Evolutionary conservation across 2,329 filamentous ascomycete genomes (phyloP).

Genomic region (Paecilomyces sp.): DNA sequence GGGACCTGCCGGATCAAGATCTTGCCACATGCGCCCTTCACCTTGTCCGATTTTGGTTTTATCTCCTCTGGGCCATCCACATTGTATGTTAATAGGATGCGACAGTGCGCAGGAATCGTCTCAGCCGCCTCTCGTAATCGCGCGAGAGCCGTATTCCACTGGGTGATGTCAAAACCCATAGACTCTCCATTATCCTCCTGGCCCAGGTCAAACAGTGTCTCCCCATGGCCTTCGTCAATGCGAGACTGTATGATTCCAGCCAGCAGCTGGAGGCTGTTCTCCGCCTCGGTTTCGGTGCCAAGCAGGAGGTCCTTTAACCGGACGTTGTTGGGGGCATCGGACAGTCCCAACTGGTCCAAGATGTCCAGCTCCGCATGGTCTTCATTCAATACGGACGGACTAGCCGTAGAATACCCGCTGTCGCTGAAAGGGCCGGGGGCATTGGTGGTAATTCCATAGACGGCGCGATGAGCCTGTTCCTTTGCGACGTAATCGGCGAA

Average conservation of each 20-base stretch:
- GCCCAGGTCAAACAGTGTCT: slow-evolving; percentile 86
- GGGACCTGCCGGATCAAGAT: slow-evolving; percentile 72
- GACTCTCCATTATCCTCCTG: slow-evolving; percentile 83
- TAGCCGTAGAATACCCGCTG: slow-evolving; percentile 33
- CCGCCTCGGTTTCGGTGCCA: slow-evolving; percentile 42
- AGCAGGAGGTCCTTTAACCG: slow-evolving; percentile 72
- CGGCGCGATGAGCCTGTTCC: slow-evolving; percentile 60
- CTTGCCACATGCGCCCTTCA: slow-evolving; percentile 75
- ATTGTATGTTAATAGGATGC: slow-evolving; percentile 81
- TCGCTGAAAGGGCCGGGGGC: slow-evolving; percentile 30
- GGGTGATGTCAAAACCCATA: slow-evolving; percentile 65
- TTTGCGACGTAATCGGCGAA: slow-evolving; percentile 97
- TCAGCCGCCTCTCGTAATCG: slow-evolving; percentile 61
- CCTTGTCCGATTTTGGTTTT: slow-evolving; percentile 55
- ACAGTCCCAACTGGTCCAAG: slow-evolving; percentile 68
- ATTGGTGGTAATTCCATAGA: slow-evolving; percentile 27
- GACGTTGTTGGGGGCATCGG: slow-evolving; percentile 58
- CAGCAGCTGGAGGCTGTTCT: slow-evolving; percentile 57
- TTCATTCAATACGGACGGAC: slow-evolving; percentile 37
- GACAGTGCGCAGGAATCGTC: slow-evolving; percentile 63
- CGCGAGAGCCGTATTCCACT: slow-evolving; percentile 68
- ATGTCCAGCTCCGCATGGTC: slow-evolving; percentile 87
- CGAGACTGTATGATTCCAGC: slow-evolving; percentile 59
- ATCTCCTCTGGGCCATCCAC: slow-evolving; percentile 73
- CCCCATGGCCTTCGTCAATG: slow-evolving; percentile 76